Evolutionary conservation across 768 basidiomycete species (phyloP).

Genomic region (Boletus subcaerulescens): DNA sequence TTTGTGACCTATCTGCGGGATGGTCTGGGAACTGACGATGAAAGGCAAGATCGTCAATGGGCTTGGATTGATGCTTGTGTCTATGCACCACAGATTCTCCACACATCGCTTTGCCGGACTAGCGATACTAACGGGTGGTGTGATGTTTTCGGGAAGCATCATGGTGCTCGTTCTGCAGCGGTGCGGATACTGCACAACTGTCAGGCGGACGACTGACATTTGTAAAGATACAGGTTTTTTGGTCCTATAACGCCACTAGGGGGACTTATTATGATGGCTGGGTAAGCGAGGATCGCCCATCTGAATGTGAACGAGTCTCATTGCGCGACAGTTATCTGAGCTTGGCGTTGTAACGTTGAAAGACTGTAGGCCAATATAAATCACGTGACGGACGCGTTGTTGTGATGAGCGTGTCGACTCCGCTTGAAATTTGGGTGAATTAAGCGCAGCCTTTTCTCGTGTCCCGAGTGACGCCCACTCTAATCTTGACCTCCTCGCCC

Average conservation of each 20-base stretch:
- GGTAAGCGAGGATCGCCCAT: constrained; percentile 42
- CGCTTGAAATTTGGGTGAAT: constrained; percentile 39
- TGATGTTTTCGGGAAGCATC: constrained; percentile 65
- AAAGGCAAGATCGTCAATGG: constrained; percentile 61
- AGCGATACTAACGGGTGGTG: constrained; percentile 55
- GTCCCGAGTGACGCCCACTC: not conserved
- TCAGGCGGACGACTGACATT: constrained; percentile 1
- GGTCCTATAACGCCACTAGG: constrained; percentile 71
- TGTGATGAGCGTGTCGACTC: constrained; percentile 38
- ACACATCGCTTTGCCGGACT: constrained; percentile 63
- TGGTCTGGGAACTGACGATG: constrained; percentile 8
- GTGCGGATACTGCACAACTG: constrained; percentile 25
- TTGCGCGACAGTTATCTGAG: constrained; percentile 45
- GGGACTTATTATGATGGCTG: constrained; percentile 61
- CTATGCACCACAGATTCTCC: constrained; percentile 60
- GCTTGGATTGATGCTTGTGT: constrained; percentile 58
- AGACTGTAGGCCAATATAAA: constrained; percentile 4
- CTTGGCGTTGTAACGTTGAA: constrained; percentile 35
- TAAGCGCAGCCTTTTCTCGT: constrained; percentile 24
- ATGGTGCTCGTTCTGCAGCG: constrained; percentile 50
- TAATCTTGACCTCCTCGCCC: not conserved
- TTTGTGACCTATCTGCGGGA: constrained; percentile 31
- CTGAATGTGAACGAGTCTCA: constrained; percentile 5
- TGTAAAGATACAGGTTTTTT: constrained; percentile 43
- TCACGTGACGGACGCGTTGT: constrained; percentile 43